phyloP scores from a whole-genome alignment of 2,329 filamentous ascomycete genomes.

The Arthroderma sp. region DNA sequence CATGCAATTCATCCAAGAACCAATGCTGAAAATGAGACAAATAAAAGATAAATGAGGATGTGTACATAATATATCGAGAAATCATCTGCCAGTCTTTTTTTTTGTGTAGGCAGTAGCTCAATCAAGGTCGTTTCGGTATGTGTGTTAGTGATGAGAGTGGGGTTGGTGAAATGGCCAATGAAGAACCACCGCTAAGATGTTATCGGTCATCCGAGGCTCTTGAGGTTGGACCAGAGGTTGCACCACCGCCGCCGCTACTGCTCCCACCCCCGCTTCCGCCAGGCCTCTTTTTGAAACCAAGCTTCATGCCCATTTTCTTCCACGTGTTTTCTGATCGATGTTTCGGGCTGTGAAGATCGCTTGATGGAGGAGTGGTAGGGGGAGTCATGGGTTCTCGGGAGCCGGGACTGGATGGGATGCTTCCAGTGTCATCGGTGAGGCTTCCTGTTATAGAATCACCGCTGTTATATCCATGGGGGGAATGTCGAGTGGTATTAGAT shows the following conservation, averaged over 20 bases:
- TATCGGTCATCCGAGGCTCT: background rate
- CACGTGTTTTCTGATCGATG: conserved; percentile 34
- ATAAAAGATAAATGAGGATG: conserved; percentile 5
- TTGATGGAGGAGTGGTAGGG: conserved; percentile 37
- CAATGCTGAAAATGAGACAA: conserved; percentile 7
- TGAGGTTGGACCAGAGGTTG: conserved; percentile 1
- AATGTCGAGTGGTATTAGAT: conserved; percentile 19
- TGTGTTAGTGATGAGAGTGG: background rate
- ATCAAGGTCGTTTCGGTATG: background rate
- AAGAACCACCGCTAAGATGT: background rate
- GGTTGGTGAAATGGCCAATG: background rate
- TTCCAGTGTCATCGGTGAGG: conserved; percentile 35
- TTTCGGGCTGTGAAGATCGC: conserved; percentile 30
- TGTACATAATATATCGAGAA: conserved; percentile 8
- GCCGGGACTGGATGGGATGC: conserved; percentile 29
- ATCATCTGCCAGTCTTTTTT: background rate
- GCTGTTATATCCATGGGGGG: conserved; percentile 24
- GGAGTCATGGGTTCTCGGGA: conserved; percentile 37
- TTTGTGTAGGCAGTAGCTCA: background rate
- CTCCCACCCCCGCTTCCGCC: background rate
- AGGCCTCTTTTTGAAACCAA: conserved; percentile 30
- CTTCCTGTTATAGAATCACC: conserved; percentile 25
- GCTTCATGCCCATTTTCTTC: conserved; percentile 41
- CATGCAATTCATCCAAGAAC: conserved; percentile 6
- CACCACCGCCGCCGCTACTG: background rate